Percentiles rank a stretch among this genome's conserved stretches.
These are phyloP conservation scores for Microglena sp. DNA, from an alignment of 139 green algal genomes.

Conservation along the genomic window DNA sequence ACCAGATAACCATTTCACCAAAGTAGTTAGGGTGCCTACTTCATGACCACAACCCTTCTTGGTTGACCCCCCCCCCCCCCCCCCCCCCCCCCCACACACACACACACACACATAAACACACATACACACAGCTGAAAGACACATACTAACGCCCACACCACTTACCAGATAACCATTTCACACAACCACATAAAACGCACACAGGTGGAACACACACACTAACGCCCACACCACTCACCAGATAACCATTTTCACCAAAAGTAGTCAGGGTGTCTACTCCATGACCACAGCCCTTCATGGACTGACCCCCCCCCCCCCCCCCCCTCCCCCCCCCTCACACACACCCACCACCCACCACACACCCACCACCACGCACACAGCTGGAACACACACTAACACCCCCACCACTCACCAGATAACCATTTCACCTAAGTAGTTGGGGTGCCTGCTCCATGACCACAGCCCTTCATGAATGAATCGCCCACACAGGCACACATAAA, in stretches of 20 bases:
- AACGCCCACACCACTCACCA: conserved; percentile 33
- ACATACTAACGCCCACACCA: neutral
- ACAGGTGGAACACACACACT: neutral
- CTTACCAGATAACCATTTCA: too few species aligned
- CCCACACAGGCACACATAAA: neutral
- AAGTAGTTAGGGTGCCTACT: conserved; percentile 82
- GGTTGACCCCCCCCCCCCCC: conserved; percentile 65
- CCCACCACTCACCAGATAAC: conserved; percentile 36
- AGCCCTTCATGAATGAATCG: neutral
- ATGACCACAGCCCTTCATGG: conserved; percentile 60
- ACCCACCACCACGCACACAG: conserved; percentile 15
- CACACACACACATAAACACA: conserved; percentile 60
- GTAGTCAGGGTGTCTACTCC: conserved; percentile 75
- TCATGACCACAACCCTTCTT: conserved; percentile 60
- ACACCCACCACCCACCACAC: too few species aligned
- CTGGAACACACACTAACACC: conserved; percentile 56
- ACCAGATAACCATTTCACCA: conserved; percentile 69
- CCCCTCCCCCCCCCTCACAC: too few species aligned
- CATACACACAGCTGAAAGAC: too few species aligned
- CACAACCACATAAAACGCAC: too few species aligned
- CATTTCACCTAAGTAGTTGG: too few species aligned
- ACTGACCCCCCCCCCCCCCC: conserved; percentile 70
- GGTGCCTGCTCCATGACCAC: too few species aligned
- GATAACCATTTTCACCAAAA: conserved; percentile 71
- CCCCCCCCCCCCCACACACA: conserved; percentile 4